These are phyloP conservation scores for Canavalia gladiata DNA, from an alignment of 306 rosid genomes.

Conservation along the genomic window DNA sequence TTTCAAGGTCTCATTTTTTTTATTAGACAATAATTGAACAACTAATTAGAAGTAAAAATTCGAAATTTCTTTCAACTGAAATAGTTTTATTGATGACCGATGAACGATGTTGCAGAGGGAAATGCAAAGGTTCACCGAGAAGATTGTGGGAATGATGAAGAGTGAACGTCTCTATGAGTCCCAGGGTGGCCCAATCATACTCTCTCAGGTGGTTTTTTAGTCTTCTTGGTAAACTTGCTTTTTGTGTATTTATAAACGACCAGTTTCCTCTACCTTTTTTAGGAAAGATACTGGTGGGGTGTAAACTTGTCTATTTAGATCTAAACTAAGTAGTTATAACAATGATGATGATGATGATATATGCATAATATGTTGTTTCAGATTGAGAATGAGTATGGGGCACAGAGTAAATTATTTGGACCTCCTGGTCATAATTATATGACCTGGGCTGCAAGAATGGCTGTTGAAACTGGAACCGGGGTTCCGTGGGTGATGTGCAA, in stretches of 20 bases:
- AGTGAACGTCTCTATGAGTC: constrained; percentile 85
- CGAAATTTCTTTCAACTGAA: constrained; percentile 31
- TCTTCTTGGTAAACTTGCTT: constrained; percentile 8
- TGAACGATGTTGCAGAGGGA: constrained; percentile 73
- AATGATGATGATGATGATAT: constrained; percentile 21
- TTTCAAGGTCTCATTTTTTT: constrained; percentile 73
- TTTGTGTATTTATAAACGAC: constrained; percentile 34
- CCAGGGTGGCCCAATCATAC: constrained; percentile 98
- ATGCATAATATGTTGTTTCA: constrained; percentile 48
- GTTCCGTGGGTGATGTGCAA: constrained; percentile 99
- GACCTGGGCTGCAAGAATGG: constrained; percentile 99
- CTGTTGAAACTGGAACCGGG: constrained; percentile 88
- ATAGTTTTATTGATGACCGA: constrained; percentile 32
- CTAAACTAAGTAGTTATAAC: constrained; percentile 37
- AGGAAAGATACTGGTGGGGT: constrained; percentile 32
- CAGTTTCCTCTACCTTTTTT: neutral
- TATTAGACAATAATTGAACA: neutral
- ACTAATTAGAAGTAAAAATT: neutral
- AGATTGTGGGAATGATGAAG: constrained; percentile 98
- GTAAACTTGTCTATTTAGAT: constrained; percentile 39
- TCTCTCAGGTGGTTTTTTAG: constrained; percentile 79
- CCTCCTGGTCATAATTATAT: constrained; percentile 82
- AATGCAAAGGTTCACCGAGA: constrained; percentile 96
- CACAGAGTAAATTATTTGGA: constrained; percentile 85
- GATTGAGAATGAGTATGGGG: constrained; percentile 98